Conservation (phyloP, 2,329 filamentous ascomycete genomes). For the Nemania abortiva region DNA sequence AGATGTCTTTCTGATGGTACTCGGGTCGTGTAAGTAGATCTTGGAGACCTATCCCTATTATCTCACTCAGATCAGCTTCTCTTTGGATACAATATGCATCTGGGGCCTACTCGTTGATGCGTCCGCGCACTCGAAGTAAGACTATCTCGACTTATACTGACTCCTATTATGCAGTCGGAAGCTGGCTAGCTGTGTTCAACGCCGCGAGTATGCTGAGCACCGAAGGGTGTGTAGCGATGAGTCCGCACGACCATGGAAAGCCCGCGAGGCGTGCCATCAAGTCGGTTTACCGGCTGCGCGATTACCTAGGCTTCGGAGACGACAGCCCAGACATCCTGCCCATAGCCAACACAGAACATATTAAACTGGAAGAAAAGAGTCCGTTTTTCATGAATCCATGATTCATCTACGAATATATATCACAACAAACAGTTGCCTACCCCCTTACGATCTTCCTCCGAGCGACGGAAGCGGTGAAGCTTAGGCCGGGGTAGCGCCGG, state of each 20-base stretch:
- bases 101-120: too few species aligned
- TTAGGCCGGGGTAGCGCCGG: too few species aligned
- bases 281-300: constrained; percentile 22
- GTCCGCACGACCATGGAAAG: constrained; percentile 25
- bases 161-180: constrained; percentile 33
- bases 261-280: constrained; percentile 21
- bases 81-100: background rate
- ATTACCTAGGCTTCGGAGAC: constrained; percentile 38
- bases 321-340: background rate
- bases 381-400: background rate
- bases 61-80: background rate
- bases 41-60: background rate
- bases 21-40: constrained; percentile 40
- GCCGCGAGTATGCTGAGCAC: constrained; percentile 39
- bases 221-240: constrained; percentile 36
- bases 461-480: too few species aligned
- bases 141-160: constrained; percentile 8
- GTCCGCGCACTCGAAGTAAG: background rate
- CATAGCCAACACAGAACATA: background rate
- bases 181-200: constrained; percentile 44
- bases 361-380: background rate
- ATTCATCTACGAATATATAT: background rate
- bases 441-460: background rate
- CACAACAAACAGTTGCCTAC: background rate
- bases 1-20: constrained; percentile 39